A percentile compares a stretch with the other conserved stretches of the same genome.
These are phyloP conservation scores for Ustilago lituana DNA, from an alignment of 1,284 basidiomycete species.

Conservation along the genomic window DNA sequence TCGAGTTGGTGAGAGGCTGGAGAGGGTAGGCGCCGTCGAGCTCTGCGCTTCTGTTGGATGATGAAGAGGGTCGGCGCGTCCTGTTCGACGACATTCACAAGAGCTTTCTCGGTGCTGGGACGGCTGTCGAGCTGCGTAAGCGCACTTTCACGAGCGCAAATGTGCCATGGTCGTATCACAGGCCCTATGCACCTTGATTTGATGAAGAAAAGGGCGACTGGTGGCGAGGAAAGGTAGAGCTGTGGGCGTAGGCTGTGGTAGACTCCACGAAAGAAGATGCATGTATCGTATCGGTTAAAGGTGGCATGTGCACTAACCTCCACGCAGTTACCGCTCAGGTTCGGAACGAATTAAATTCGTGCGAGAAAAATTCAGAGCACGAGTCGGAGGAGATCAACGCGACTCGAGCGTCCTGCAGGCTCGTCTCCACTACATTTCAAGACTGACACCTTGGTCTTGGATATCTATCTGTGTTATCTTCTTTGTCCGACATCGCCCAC, in stretches of 20 bases:
- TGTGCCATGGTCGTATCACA: background rate
- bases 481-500: constrained; percentile 22
- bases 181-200: background rate
- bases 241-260: too few relatives aligned
- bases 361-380: constrained; percentile 18
- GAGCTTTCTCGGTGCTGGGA: constrained; percentile 1
- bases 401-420: constrained; percentile 26
- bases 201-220: too few relatives aligned
- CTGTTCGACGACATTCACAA: constrained; percentile 35
- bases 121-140: constrained; percentile 1
- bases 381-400: constrained; percentile 17
- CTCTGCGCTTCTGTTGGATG: constrained; percentile 15
- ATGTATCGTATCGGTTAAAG: constrained; percentile 1
- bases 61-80: constrained; percentile 3
- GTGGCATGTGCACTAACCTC: constrained; percentile 17
- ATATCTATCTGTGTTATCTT: constrained; percentile 1
- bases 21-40: constrained; percentile 29
- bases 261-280: background rate
- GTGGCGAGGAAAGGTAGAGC: too few relatives aligned
- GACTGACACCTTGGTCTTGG: background rate
- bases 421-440: constrained; percentile 28
- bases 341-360: constrained; percentile 28
- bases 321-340: background rate
- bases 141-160: background rate
- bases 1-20: constrained; percentile 1